Evolutionary conservation across 192 early-diverging fungal species (phyloP), one percentile per base, ranked within the genome.

Genomic region (Helicostylum pulchrum): DNA sequence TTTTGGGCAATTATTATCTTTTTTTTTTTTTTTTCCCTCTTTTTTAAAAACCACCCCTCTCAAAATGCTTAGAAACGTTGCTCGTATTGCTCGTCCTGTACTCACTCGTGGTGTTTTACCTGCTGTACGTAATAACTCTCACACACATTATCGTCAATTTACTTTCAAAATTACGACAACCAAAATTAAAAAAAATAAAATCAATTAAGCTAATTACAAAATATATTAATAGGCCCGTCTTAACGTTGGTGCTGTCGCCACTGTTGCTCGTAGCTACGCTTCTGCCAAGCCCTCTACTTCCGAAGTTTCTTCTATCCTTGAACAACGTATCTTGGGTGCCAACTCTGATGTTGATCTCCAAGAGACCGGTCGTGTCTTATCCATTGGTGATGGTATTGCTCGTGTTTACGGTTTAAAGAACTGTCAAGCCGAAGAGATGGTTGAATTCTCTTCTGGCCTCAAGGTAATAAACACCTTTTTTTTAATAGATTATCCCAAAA

Each of bases 361-460:
- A 77, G 95, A 99, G 83, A 99, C 96, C 53, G 97, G 96, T 62
- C 92, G 96, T 76, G 97, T 99, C 61, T 84, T 99, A 74, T 98
- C 97, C 77, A 96, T 99, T 74, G 95, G 97, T 90, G 97, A 99
- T 82, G 97, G 97, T 96, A 98, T 99, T 85, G 97, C 97, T 66
- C 95, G 97, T 88, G 94, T 99, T 61, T 96, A 95, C 67, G 97
- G 95, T 59, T 86, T 98, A 80, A 95, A 93, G 87, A 99, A 98
- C 80, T 83, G 87, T 66, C 93, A 99, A 85, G 93, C 96, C 71
- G 96, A 99, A 82, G 97, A 99, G 86, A 97, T 99, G 95, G 97
- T 99, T 79, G 97, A 99, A 74, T 99, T 99, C 87, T 97, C 95
- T 72, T 95, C 92, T 79, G 97, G 97, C 77, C 80, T 99, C 62